Percentiles rank a stretch among this genome's conserved stretches.
Conservation (phyloP, 192 early-diverging fungal genomes). For the Glomus cerebriforme region DNA sequence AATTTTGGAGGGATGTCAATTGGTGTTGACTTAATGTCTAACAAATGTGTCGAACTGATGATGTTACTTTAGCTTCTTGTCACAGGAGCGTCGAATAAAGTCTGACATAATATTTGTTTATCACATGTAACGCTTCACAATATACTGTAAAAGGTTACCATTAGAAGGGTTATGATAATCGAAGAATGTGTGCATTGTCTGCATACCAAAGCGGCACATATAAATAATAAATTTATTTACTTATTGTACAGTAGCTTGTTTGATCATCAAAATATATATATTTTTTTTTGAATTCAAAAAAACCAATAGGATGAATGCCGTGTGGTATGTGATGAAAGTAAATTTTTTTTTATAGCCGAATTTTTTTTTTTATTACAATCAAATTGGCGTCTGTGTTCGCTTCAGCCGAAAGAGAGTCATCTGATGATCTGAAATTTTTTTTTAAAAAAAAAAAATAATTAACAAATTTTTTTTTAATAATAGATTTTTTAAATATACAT, state of each 20-base stretch:
- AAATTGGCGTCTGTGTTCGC: not conserved
- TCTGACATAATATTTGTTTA: not conserved
- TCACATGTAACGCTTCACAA: not conserved
- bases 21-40: not conserved
- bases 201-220: not conserved
- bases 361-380: not conserved
- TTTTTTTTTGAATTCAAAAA: too few relatives aligned
- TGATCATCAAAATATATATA: not conserved
- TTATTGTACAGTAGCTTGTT: not conserved
- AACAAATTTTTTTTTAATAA: too few relatives aligned
- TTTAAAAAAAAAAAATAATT: too few relatives aligned
- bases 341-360: not conserved
- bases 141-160: not conserved
- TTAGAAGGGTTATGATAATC: not conserved
- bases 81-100: not conserved
- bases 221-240: not conserved
- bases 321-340: not conserved
- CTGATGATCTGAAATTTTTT: not conserved
- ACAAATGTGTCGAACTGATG: not conserved
- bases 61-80: not conserved
- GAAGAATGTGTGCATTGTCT: not conserved
- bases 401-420: not conserved
- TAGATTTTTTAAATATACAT: too few relatives aligned
- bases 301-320: not conserved
- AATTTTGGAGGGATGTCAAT: not conserved